These are phyloP conservation scores for Astrothelium macrocarpum DNA, from an alignment of 495 filamentous ascomycete genomes.

Conservation along the genomic window DNA sequence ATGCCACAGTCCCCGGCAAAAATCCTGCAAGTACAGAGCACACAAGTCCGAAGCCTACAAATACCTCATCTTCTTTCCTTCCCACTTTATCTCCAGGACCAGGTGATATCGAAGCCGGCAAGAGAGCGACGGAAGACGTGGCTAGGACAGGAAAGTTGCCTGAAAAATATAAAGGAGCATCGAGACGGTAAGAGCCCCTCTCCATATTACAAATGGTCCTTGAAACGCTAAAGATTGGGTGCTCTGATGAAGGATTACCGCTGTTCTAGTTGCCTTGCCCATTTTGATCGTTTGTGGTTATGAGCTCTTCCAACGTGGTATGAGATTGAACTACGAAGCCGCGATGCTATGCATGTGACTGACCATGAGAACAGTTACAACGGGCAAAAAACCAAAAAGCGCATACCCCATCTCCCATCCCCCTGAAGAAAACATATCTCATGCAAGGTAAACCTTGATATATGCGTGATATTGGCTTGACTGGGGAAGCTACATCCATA, in stretches of 20 bases:
- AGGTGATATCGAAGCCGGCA: background rate
- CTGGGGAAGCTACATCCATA: too few relatives aligned
- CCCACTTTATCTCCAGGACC: background rate
- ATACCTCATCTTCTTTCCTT: background rate
- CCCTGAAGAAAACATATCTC: too few relatives aligned
- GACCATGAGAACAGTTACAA: background rate
- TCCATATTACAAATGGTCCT: too few relatives aligned
- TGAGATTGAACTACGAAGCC: background rate
- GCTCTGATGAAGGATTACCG: background rate
- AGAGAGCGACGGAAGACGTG: background rate
- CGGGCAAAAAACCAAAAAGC: background rate
- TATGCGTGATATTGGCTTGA: too few relatives aligned
- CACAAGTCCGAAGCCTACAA: background rate
- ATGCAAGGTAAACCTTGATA: too few relatives aligned
- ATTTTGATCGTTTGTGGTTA: slow-evolving; percentile 1
- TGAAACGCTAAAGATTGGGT: background rate
- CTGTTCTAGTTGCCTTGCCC: background rate
- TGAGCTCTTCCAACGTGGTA: slow-evolving; percentile 1
- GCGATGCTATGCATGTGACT: background rate
- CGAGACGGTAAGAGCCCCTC: background rate
- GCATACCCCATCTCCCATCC: background rate
- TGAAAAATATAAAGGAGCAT: background rate
- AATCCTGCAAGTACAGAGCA: background rate
- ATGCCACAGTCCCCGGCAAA: background rate
- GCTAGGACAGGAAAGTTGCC: background rate